Evolutionary conservation across 2,329 filamentous ascomycete genomes (phyloP), one percentile per base, ranked within the genome.

Genomic region (Colletotrichum spaethianum): DNA sequence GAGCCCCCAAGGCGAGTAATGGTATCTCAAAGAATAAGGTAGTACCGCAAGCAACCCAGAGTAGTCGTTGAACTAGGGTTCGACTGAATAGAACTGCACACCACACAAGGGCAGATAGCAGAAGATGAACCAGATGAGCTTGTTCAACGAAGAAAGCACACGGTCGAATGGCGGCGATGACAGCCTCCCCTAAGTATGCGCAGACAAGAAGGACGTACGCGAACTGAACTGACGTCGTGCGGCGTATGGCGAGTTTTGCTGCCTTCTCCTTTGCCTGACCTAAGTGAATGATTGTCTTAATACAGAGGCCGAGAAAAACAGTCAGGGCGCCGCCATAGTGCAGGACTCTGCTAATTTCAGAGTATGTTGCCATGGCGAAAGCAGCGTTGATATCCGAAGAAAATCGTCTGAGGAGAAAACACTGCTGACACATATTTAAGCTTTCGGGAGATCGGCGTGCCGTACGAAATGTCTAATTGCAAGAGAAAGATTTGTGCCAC

Each of bases 321-420:
- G 33, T 20, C n/a, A 70, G 44, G 44, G 67, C 67, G 40, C 61
- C 53, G 28, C 44, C 61, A 36, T 70, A 66, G 53, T 70, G 52
- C 12, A 70, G 67, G 11, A 28, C 61, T 40, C 53, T 33, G 20
- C 31, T 44, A 50, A 53, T 53, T 14, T n/a, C 42, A 11, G 44
- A 12, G 3, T n/a, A n/a, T 9, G 14, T 23, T 26, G 50, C 11
- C 67, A 70, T 70, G 7, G 2, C 23, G 26, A 38, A 40, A 9
- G 62, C 9, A 11, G 26, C 18, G n/a, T 12, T 36, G 8, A 52
- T 23, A 26, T 26, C 38, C 16, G 1, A 18, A 12, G 2, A 2
- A 8, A 46, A n/a, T 1, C 1, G 8, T 18, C 23, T 1, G 2
- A 11, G 18, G 0, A 23, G 23, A 5, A 42, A 28, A 0, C 38